Evolutionary conservation across 768 basidiomycete species (phyloP).

Genomic region (Suillus spraguei): DNA sequence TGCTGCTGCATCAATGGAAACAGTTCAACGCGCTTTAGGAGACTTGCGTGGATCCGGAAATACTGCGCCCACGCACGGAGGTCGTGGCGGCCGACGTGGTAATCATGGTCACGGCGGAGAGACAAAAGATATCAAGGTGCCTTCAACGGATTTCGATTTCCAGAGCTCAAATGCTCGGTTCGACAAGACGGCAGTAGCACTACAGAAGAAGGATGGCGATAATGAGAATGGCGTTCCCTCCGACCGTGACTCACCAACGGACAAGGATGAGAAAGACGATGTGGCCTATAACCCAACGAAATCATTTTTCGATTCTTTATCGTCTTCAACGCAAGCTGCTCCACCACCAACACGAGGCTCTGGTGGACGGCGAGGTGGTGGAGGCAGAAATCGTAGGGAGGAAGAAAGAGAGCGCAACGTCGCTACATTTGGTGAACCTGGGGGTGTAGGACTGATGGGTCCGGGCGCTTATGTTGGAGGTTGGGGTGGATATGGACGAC

Average conservation of each 20-base stretch:
- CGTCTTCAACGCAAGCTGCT: conserved; percentile 46
- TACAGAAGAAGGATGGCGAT: conserved; percentile 33
- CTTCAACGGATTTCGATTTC: conserved; percentile 83
- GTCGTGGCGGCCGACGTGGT: conserved; percentile 42
- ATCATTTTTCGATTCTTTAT: conserved; percentile 80
- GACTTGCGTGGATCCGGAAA: conserved; percentile 45
- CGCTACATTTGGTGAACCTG: conserved; percentile 86
- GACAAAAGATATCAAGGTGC: conserved; percentile 53
- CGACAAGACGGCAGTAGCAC: conserved; percentile 65
- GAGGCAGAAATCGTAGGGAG: conserved; percentile 71
- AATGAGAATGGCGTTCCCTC: conserved; percentile 34
- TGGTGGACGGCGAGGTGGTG: conserved; percentile 45
- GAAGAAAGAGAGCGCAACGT: conserved; percentile 86
- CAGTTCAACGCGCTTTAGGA: conserved; percentile 59
- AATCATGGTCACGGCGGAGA: conserved; percentile 34
- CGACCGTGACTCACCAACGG: conserved; percentile 29
- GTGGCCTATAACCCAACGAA: conserved; percentile 73
- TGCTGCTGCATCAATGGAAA: conserved; percentile 75
- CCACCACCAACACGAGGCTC: conserved; percentile 39
- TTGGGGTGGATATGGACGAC: conserved; percentile 70
- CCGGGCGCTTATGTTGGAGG: conserved; percentile 80
- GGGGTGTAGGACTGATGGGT: conserved; percentile 75
- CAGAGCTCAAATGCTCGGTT: conserved; percentile 76
- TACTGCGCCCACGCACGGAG: conserved; percentile 28
- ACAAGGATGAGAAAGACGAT: conserved; percentile 38